Base-by-base conservation (phyloP, 768 basidiomycete species). In the Boletus pseudo-olivaceus region DNA sequence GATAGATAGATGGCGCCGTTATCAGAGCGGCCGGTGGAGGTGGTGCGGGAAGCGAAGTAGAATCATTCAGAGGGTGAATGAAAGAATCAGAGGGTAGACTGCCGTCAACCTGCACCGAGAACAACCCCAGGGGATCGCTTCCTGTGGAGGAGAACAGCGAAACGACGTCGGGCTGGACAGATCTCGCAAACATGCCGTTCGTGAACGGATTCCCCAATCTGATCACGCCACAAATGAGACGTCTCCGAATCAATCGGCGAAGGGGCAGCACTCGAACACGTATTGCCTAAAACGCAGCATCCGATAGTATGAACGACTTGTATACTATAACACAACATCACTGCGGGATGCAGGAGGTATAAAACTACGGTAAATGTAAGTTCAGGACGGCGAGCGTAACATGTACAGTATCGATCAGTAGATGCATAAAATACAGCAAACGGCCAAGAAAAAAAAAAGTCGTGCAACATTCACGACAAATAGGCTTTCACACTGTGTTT, bases 101-200 rank as follows among this genome's bases (percentile, higher is more conserved):
- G 7, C 62, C n/a, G 62, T 88, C 87, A 11, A 67, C 69, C 15
- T 75, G 69, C 6, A 67, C 55, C 1, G 71, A 71, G 70, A 87
- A 90, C 6, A 90, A 67, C 15, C 73, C 67, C 35, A 90, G 73
- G 42, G 86, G 83, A 41, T 84, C 76, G 47, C 79, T 81, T 23
- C 80, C 77, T 6, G 87, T 86, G 0, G 89, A 88, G 20, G 89
- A 90, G 67, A 91, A 88, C 19, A 91, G 62, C 15, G 87, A 90
- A n/a, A 91, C 70, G 20, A 80, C 65, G 35, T 78, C 69, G 3
- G 88, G 81, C 58, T 90, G 88, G 6, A 86, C 69, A 34, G 79
- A 72, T 50, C 77, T 67, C 2, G 78, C 69, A 64, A 88, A 84
- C 84, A 88, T 66, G 49, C 29, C 23, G 52, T 53, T 64, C 51